Evolutionary conservation across 2,329 filamentous ascomycete species (phyloP), one percentile per base, ranked within the genome.

Genomic region (Bisporella sp.): DNA sequence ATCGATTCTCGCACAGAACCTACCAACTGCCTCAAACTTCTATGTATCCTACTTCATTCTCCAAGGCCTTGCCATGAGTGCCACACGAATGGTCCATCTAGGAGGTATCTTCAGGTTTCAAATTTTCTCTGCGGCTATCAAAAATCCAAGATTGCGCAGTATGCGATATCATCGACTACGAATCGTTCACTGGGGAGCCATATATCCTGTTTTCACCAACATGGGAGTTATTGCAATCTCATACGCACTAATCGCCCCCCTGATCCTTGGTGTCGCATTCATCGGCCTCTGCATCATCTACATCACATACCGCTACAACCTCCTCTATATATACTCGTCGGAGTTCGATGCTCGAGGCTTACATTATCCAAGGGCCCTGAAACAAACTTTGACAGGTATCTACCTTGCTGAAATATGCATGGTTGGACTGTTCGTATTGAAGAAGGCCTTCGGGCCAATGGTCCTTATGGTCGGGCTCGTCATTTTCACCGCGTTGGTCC

Each of bases 31-130:
- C 2, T 81, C 81, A 33, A 86, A 84, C 59, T 86, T 85, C 61
- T 87, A 85, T 62, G 73, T 86, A 6, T 79, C 78, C 0, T 87
- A 86, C 63, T 83, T 86, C 53, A 74, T 86, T 37, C 68, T 87
- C 2, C 82, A 86, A 61, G 82, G 82, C 2, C 67, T 86, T 50
- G 80, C 77, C 2, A 79, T 83, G 62, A 79, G 79, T 35, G 73
- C 80, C 2, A 74, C 76, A 46, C 73, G 77, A 13, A 65, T 86
- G 9, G 66, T 85, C 30, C 79, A 82, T 55, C 73, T 85, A 39
- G 71, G 68, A 9, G 79, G 79, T 13, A 65, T 86, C 29, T 68
- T 84, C 32, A 57, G 81, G 4, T 78, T 76, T 59, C 72, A 78
- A 45, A 61, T 84, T 2, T 70, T 81, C 44, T 77, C 79, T 53